Evolutionary conservation across 1,139 yeast genomes (phyloP), one percentile per base, ranked within the genome.

Genomic region (Kluyveromyces marxianus): DNA sequence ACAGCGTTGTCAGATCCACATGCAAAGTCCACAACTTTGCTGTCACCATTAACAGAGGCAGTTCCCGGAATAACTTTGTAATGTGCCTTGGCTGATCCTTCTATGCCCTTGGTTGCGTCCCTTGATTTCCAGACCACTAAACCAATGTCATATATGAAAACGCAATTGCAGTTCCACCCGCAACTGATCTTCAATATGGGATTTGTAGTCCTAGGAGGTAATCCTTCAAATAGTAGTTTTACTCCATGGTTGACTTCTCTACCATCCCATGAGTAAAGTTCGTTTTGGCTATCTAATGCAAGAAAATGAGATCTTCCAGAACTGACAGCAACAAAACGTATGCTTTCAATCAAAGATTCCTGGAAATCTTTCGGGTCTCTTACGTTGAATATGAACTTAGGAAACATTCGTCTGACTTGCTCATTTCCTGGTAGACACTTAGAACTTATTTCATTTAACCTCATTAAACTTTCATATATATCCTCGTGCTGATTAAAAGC

Each of bases 151-250:
- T 68, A 68, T 2, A 80, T 65, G 43, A 72, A 70, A 30, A 78
- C 77, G 31, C 79, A 77, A 44, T 79, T 76, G 25, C 75, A 65
- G 48, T 76, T 73, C 94, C 94, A 85, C 0, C 94, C 95, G 28
- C 88, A 83, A 25, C 72, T 70, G 7, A 81, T 72, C 55, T 75
- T 78, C 38, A 68, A 52, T 4, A 79, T 68, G 5, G 66, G 65
- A 44, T 62, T 55, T 1, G 59, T 56, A 4, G 45, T 47, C 8
- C 47, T 49, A 2, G 44, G 7, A 4, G 59, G 60, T 26, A 60
- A 33, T 3, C 55, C 59, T 3, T 55, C 50, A 51, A 84, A 79
- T 4, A 48, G 57, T 35, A 83, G 52, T 40, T 61, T 63, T 2
- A 79, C 71, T 0, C 88, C 92, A 39, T 57, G 60, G 29, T 67